Base-by-base conservation (phyloP, 208 protist genomes). In the Wallacemonas rigidus region DNA sequence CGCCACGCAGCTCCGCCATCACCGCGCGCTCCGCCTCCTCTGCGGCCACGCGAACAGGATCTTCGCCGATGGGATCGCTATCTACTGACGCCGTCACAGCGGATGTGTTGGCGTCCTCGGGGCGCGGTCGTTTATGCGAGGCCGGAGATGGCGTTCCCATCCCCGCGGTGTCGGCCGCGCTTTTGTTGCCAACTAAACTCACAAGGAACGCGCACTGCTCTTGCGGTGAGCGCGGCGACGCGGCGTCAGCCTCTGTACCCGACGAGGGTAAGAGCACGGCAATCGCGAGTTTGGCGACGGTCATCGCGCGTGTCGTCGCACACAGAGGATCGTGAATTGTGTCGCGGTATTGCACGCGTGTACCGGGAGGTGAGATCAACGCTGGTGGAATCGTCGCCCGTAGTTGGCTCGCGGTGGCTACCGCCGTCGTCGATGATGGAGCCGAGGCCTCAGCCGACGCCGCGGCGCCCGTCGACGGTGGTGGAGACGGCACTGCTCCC, bases 211-310 rank as follows among this genome's bases (percentile, higher is more conserved):
- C 60, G n/a, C 60, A 48, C 12, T 9, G 12, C 14, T 14, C 40
- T 41, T 35, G 60, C 60, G 36, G 53, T 57, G 53, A n/a, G 53
- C 11, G 5, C 53, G 53, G 6, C 53, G 14, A 57, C 17, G 14
- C n/a, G 6, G 53, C 53, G n/a, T 58, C 26, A 36, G 11, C 53
- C 26, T 58, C 0, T n/a, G n/a, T n/a, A 7, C 0, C 6, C 53
- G 26, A 5, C 9, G 38, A 5, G 7, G 36, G 40, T 6, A 50
- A 15, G 3, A 65, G 60, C 5, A 65, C 43, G 12, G 6, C 2
- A 12, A 41, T 11, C 7, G 60, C 60, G 14, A 65, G 60, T 41
- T 65, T 65, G 36, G 60, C 60, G 5, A 65, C 41, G 15, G 60
- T 65, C 9, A 11, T 36, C 41, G 60, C 60, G 12, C 60, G 38